Conservation (phyloP, 176 grass and related monocot species). For the Cocos nucifera region DNA sequence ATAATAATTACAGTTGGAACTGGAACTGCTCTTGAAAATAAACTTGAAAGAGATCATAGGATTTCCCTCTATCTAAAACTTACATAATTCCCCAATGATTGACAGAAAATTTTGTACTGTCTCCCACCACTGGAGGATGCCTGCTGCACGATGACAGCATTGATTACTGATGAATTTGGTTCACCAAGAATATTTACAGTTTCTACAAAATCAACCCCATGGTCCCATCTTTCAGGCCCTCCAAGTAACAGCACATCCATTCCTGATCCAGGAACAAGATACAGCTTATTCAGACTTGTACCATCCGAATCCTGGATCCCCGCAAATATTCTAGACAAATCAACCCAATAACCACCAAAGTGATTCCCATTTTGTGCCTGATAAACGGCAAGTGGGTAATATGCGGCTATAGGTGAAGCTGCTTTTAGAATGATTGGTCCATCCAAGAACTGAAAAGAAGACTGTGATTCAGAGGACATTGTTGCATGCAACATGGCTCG, state of each 20-base stretch:
- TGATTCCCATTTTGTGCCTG: constrained; percentile 73
- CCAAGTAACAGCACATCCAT: constrained; percentile 83
- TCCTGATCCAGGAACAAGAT: constrained; percentile 79
- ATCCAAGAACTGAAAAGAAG: constrained; percentile 39
- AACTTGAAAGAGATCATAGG: too few species aligned
- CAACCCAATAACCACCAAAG: constrained; percentile 90
- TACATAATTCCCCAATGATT: constrained; percentile 66
- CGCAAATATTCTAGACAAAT: constrained; percentile 37
- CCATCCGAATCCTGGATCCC: constrained; percentile 33
- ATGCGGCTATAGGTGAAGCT: constrained; percentile 59
- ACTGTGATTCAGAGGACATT: constrained; percentile 45
- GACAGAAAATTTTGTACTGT: constrained; percentile 63
- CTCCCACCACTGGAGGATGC: constrained; percentile 25
- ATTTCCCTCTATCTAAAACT: constrained; percentile 9
- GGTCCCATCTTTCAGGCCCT: constrained; percentile 80
- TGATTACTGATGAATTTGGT: constrained; percentile 22
- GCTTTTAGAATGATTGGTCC: constrained; percentile 55
- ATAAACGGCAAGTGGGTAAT: constrained; percentile 66
- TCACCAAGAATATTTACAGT: constrained; percentile 49
- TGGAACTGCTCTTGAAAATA: too few species aligned
- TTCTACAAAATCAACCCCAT: constrained; percentile 66
- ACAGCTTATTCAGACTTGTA: constrained; percentile 52
- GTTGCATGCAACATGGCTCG: constrained; percentile 60
- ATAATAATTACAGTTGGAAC: too few species aligned
- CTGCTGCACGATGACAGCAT: constrained; percentile 47